phyloP scores from a whole-genome alignment of 2,329 filamentous ascomycete species.

The Cladosporium sp. region DNA sequence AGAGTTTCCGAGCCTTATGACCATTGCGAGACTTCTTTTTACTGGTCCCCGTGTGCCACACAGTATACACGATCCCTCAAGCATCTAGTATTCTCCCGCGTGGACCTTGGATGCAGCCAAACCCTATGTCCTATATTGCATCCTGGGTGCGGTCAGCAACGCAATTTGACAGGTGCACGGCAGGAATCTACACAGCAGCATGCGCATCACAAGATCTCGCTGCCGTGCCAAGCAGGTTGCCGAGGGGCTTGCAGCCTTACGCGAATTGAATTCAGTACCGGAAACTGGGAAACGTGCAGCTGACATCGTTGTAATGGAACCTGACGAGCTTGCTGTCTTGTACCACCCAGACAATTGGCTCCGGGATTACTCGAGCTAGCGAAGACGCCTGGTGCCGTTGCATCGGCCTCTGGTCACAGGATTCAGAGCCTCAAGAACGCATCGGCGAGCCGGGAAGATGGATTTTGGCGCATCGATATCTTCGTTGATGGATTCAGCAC shows the following conservation, averaged over 20 bases:
- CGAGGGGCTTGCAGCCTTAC: slow-evolving; percentile 1
- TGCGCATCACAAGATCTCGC: not conserved
- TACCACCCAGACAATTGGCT: not conserved
- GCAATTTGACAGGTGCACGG: slow-evolving; percentile 1
- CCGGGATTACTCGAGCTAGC: not conserved
- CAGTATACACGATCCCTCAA: no score
- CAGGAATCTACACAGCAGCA: not conserved
- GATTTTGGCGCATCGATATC: not conserved
- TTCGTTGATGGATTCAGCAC: not conserved
- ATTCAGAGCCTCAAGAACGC: not conserved
- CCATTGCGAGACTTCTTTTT: no score
- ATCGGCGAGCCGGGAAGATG: not conserved
- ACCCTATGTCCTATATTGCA: not conserved
- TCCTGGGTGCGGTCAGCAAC: not conserved
- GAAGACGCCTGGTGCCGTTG: not conserved
- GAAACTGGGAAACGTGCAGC: not conserved
- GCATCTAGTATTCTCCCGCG: no score
- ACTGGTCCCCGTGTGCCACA: no score
- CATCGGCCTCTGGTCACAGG: not conserved
- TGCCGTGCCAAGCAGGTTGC: not conserved
- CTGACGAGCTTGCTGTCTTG: not conserved
- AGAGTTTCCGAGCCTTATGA: no score
- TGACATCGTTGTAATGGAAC: not conserved
- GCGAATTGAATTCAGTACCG: not conserved
- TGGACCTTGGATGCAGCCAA: not conserved